Evolutionary conservation across 2,329 filamentous ascomycete species (phyloP), one percentile per base, ranked within the genome.

Genomic region (Graphiopsis chlorocephala): DNA sequence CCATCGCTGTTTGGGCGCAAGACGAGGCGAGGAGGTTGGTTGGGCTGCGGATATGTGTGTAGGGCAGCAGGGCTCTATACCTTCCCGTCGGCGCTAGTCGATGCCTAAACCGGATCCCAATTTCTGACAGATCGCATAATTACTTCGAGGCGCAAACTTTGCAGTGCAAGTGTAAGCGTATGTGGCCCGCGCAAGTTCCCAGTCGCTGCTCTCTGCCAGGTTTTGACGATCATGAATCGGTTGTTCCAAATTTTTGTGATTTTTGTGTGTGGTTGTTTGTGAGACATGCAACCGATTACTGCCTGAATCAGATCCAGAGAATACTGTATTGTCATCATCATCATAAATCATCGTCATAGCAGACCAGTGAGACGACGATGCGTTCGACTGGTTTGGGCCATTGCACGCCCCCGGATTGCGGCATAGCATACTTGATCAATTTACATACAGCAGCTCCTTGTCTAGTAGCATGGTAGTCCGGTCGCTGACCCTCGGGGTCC

Each of bases 71-170:
- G 58, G 45, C 58, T 61, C 57, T 53, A 61, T 61, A 61, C 38
- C 38, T 45, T 45, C n/a, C 38, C 38, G 29, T 23, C 56, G 50
- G 47, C 59, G 59, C 59, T 61, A 61, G 47, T 20, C 29, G 25
- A 17, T 26, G 59, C 59, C 59, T 53, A 61, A 61, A 33, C 45
- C 48, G 48, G 45, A 53, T 55, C 17, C 60, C 48, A 53, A 55
- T 62, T 62, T 62, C 60, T 62, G 60, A 62, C 48, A 62, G 60
- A 62, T 62, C 60, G 60, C 15, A 62, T 55, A 55, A 52, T 25
- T 62, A 53, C 60, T 42, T 53, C 25, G n/a, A 53, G 60, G 33
- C 47, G 60, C 47, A 62, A 62, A 62, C 48, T 62, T 45, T 55
- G 60, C 26, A 11, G 47, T 26, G 29, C 47, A 52, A 31, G 59